Conservation (phyloP, 192 early-diverging fungal genomes). For the Cetraspora pellucida region DNA sequence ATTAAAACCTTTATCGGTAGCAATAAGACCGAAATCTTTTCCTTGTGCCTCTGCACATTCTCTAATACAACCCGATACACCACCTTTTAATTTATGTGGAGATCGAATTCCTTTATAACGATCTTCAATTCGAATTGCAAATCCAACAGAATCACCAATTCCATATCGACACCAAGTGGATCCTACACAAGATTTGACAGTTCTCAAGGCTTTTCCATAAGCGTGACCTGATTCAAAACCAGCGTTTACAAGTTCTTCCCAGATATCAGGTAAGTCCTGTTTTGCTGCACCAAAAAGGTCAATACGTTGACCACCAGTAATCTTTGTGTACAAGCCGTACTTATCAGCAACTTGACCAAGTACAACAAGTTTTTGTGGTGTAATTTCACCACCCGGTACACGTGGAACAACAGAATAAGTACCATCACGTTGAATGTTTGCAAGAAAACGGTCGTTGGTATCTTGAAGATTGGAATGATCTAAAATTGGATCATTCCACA, state of each 20-base stretch:
- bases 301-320: conserved; percentile 72
- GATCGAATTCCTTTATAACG: conserved; percentile 69
- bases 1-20: conserved; percentile 74
- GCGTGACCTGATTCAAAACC: conserved; percentile 73
- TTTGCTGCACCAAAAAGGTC: conserved; percentile 69
- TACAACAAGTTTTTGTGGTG: conserved; percentile 64
- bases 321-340: conserved; percentile 67
- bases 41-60: conserved; percentile 60
- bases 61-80: conserved; percentile 66
- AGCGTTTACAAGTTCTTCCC: conserved; percentile 63
- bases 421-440: conserved; percentile 72
- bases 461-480: conserved; percentile 57
- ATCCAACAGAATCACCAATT: conserved; percentile 67
- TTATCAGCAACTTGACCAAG: conserved; percentile 65
- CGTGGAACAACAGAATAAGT: conserved; percentile 66
- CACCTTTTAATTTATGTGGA: conserved; percentile 73
- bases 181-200: conserved; percentile 72
- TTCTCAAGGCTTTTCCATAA: conserved; percentile 70
- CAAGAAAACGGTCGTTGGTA: conserved; percentile 70
- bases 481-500: conserved; percentile 69
- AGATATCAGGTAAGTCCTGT: conserved; percentile 65
- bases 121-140: conserved; percentile 67
- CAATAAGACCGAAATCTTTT: conserved; percentile 57
- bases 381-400: conserved; percentile 69
- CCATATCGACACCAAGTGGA: conserved; percentile 72